Evolutionary conservation across 129 eudicot species (phyloP), one percentile per base, ranked within the genome.

Genomic region (Chrysanthemum makinoi): DNA sequence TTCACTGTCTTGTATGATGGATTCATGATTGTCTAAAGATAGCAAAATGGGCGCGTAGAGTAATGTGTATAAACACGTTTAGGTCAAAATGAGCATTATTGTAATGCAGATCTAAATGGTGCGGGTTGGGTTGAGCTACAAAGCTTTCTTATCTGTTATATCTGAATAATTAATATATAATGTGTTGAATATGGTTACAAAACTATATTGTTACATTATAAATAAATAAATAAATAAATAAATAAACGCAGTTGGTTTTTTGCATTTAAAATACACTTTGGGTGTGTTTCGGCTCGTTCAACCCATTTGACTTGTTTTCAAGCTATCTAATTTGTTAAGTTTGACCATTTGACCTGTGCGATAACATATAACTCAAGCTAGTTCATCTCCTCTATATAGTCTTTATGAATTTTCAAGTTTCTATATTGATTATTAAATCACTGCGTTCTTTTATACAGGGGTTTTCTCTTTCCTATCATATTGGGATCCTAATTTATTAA

Each of bases 401-500:
- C 18, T n/a, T n/a, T 47, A 26, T 20, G 24, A 51, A 44, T 52
- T 30, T 0, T 68, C 3, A 15, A 52, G 57, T 14, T 52, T 52
- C 2, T 4, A 5, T 17, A 15, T 52, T 52, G 6, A 52, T 4
- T 52, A 17, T n/a, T n/a, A 17, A 52, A 13, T 17, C 18, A 13
- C 15, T 15, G n/a, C 18, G 1, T 4, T 15, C 18, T 15, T n/a
- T 22, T 66, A 44, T 79, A 75, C 89, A 95, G 99, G 99, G 70
- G 89, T 95, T 9, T 95, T 95, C 67, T 80, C 99, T 8, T 95
- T 69, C 63, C 72, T 95, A 68, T 95, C 99, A 59, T 95, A 95
- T 66, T 90, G 99, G 55, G 99, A 95, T 71, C 99, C 99, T 33
- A 95, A 95, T 79, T 79, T 95, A 84, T 81, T 95, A 79, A 95